Percentiles rank a stretch among this genome's conserved stretches.
These are phyloP conservation scores for Suillus subaureus DNA, from an alignment of 768 basidiomycete species.

Conservation along the genomic window DNA sequence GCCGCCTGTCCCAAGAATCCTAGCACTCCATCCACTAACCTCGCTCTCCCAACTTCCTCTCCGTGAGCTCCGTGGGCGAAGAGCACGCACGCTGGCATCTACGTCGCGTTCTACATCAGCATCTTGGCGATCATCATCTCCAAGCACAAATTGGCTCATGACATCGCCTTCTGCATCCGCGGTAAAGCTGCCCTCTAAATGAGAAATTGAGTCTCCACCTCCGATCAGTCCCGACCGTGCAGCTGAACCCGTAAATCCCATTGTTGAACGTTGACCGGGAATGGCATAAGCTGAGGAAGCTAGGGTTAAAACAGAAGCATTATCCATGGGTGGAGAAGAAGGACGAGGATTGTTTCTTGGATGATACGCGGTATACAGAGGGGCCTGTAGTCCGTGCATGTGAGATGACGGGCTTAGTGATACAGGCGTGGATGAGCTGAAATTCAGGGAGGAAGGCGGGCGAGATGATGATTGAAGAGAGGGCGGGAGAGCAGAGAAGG, in stretches of 20 bases:
- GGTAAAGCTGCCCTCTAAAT: conserved; percentile 62
- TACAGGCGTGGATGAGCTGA: conserved; percentile 31
- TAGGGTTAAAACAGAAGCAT: conserved; percentile 90
- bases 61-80: conserved; percentile 83
- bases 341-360: conserved; percentile 96
- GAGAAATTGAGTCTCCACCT: conserved; percentile 66
- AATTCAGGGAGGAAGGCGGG: conserved; percentile 40
- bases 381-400: conserved; percentile 62
- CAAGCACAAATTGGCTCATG: conserved; percentile 65
- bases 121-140: conserved; percentile 66
- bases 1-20: conserved; percentile 48
- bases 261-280: conserved; percentile 54
- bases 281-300: conserved; percentile 91
- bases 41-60: conserved; percentile 93
- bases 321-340: conserved; percentile 85
- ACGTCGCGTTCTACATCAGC: conserved; percentile 59
- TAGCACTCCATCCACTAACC: conserved; percentile 86
- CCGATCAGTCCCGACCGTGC: conserved; percentile 53
- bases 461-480: conserved; percentile 47
- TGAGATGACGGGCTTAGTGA: conserved; percentile 26
- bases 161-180: conserved; percentile 60
- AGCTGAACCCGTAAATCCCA: conserved; percentile 45
- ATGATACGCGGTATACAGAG: conserved; percentile 88
- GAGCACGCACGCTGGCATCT: conserved; percentile 87
- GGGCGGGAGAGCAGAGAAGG: conserved; percentile 71